These are phyloP conservation scores for Aspergillus carlsbadensis DNA, from an alignment of 495 filamentous ascomycete species.

Conservation along the genomic window DNA sequence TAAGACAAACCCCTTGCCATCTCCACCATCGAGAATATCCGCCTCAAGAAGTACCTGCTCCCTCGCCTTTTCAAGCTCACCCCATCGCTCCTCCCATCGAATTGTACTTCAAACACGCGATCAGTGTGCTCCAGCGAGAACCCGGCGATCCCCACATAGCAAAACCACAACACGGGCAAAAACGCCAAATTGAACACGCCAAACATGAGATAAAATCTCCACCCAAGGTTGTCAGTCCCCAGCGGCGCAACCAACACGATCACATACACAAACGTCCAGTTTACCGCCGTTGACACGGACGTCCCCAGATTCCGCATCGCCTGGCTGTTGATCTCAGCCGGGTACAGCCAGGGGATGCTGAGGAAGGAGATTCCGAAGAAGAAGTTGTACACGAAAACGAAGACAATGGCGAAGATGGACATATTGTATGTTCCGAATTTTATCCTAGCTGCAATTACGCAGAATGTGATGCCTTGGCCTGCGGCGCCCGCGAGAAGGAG, in stretches of 20 bases:
- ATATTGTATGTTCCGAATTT: neutral
- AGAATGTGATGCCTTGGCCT: neutral
- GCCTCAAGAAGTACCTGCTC: neutral
- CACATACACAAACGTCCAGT: constrained; percentile 74
- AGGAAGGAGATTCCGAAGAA: constrained; percentile 66
- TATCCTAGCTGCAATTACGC: neutral
- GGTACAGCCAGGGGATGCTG: constrained; percentile 49
- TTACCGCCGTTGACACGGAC: constrained; percentile 65
- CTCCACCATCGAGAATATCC: neutral
- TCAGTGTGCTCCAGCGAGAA: constrained; percentile 48
- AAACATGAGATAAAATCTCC: constrained; percentile 73
- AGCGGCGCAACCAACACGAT: constrained; percentile 74
- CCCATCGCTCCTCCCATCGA: neutral
- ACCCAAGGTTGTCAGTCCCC: constrained; percentile 60
- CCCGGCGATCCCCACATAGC: constrained; percentile 62
- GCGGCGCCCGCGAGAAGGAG: neutral
- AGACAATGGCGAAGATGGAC: neutral
- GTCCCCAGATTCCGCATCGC: constrained; percentile 66
- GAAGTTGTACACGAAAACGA: neutral
- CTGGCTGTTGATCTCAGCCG: constrained; percentile 66
- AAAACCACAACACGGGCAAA: constrained; percentile 66
- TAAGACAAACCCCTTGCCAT: neutral
- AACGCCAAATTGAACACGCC: constrained; percentile 61
- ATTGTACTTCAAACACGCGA: neutral
- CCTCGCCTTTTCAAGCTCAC: neutral